Evolutionary conservation across 2,329 filamentous ascomycete genomes (phyloP), one percentile per base, ranked within the genome.

Genomic region (Trichophyton verrucosum): DNA sequence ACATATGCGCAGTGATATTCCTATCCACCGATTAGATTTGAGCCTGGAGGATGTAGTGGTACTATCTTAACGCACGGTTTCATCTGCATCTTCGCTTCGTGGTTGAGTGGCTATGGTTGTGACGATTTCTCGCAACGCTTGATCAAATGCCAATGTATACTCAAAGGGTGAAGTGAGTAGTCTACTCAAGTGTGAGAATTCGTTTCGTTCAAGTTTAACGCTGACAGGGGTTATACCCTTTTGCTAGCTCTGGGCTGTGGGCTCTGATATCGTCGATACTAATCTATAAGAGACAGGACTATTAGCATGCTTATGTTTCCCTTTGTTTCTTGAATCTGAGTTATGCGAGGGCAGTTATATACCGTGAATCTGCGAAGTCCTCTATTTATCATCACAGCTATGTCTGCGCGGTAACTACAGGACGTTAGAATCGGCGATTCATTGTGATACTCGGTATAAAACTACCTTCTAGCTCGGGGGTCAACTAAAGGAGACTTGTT

Each of bases 1-100:
- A 92, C 85, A 77, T 89, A 97, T n/a, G 94, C 94, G 70, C 94
- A 96, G 73, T 99, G 97, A 77, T 96, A 99, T 68, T 58, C 53
- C 60, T 62, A 62, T 47, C 20, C 15, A 24, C 40, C 38, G 33
- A 46, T 58, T 57, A 44, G 11, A 30, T 24, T 17, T 38, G n/a
- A 15, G 20, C 47, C 22, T 15, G 59, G 36, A 60, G 55, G 30
- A 47, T 61, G 38, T 62, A 57, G 27, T 11, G 15, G 15, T 20
- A 11, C 3, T 11, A 27, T 8, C 6, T 17, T 8, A 11, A 67
- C 76, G 51, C 68, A 89, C 81, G 47, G 86, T 84, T 72, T 96
- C 91, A 33, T 87, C 85, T 49, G 84, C 82, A 1, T 84, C 86
- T 73, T 95, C 89, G 66, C 87, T 86, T 7, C 47, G 59, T 24